phyloP scores from a whole-genome alignment of 108 stramenopile genomes.

The Nitzschia inconspicua region DNA sequence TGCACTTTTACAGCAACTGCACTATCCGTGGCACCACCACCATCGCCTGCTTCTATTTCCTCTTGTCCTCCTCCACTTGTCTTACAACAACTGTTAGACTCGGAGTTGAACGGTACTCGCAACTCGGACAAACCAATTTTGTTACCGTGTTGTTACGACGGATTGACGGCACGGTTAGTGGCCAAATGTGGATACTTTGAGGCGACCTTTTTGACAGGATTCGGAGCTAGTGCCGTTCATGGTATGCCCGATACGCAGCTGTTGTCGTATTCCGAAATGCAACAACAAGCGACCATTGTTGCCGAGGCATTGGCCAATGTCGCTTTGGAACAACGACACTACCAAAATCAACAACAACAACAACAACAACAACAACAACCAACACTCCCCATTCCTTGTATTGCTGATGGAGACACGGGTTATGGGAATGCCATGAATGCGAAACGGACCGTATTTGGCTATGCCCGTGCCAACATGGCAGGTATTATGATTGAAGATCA shows the following conservation, averaged over 20 bases:
- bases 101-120: constrained; percentile 40
- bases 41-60: too few relatives aligned
- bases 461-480: constrained; percentile 90
- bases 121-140: constrained; percentile 51
- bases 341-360: too few relatives aligned
- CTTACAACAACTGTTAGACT: constrained; percentile 35
- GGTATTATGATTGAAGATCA: constrained; percentile 99
- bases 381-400: constrained; percentile 94
- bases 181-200: constrained; percentile 86
- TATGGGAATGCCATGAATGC: constrained; percentile 96
- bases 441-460: constrained; percentile 84
- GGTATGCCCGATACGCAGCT: constrained; percentile 92
- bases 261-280: constrained; percentile 87
- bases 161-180: constrained; percentile 89
- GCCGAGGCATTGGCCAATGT: constrained; percentile 80
- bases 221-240: constrained; percentile 81
- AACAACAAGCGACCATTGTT: constrained; percentile 62
- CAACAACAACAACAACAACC: too few relatives aligned
- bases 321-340: constrained; percentile 54
- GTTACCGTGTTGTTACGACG: constrained; percentile 96
- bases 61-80: constrained; percentile 34
- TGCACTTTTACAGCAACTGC: too few relatives aligned
- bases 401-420: constrained; percentile 96
- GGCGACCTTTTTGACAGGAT: constrained; percentile 98
- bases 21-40: too few relatives aligned